phyloP scores from a whole-genome alignment of 345 rosid species.

The Camelina neglecta region DNA sequence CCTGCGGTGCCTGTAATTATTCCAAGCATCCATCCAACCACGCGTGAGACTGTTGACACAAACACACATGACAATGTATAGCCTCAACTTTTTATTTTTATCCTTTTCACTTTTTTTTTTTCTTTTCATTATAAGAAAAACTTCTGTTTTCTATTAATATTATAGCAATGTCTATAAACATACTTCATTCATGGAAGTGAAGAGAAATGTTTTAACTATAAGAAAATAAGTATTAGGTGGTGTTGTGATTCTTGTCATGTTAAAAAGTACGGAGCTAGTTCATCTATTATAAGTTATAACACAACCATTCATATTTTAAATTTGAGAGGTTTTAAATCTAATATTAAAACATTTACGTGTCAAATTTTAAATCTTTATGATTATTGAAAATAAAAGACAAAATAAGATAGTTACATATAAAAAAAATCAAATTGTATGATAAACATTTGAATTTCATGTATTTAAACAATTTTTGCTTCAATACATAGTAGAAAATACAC shows the following conservation, averaged over 20 bases:
- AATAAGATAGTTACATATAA: too few species aligned
- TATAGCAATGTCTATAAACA: not conserved
- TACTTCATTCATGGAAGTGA: not conserved
- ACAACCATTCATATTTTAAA: not conserved
- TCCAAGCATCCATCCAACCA: constrained; percentile 46
- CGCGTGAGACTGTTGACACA: constrained; percentile 50
- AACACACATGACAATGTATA: constrained; percentile 44
- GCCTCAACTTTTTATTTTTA: not conserved
- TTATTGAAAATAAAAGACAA: too few species aligned
- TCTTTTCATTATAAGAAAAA: not conserved
- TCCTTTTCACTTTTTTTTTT: not conserved
- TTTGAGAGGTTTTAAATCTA: not conserved
- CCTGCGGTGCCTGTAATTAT: constrained; percentile 42
- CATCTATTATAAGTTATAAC: too few species aligned
- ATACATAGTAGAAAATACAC: too few species aligned
- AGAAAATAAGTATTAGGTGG: not conserved
- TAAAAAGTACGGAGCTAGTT: not conserved
- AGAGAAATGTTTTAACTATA: not conserved
- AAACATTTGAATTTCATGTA: too few species aligned
- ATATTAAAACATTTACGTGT: not conserved
- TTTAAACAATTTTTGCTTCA: too few species aligned
- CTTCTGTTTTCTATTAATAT: too few species aligned
- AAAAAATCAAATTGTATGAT: too few species aligned
- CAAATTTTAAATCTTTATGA: too few species aligned
- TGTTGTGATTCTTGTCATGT: not conserved